A percentile compares a stretch with the other conserved stretches of the same genome.
Evolutionary conservation across 345 rosid genomes (phyloP).

Genomic region (Gynandropsis gynandra): DNA sequence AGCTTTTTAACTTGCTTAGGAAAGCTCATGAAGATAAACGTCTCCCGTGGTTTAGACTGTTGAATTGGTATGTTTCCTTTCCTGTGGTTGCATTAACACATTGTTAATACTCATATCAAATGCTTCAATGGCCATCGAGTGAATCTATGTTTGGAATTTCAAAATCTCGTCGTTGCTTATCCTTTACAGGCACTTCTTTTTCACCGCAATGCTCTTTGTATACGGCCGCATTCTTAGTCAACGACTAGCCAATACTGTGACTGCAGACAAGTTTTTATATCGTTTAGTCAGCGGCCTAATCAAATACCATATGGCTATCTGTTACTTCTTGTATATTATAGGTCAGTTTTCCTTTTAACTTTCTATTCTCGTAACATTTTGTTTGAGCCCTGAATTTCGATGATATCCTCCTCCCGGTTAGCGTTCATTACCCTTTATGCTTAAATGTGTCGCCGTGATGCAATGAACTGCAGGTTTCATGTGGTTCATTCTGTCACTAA

Average conservation of each 20-base stretch:
- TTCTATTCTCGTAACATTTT: not conserved
- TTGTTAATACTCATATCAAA: too few relatives aligned
- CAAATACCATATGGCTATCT: conserved; percentile 89
- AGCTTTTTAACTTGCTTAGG: conserved; percentile 77
- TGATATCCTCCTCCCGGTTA: too few relatives aligned
- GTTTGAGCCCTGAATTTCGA: too few relatives aligned
- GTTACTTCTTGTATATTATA: conserved; percentile 82
- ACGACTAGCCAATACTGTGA: conserved; percentile 82
- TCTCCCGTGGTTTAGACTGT: conserved; percentile 79
- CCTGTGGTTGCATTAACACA: not conserved
- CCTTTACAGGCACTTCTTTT: conserved; percentile 82
- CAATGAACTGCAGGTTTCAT: conserved; percentile 58
- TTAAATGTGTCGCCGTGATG: not conserved
- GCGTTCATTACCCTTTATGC: conserved; percentile 7
- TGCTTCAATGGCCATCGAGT: too few relatives aligned
- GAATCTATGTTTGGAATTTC: not conserved
- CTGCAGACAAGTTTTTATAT: conserved; percentile 70
- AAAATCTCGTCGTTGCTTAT: conserved; percentile 3
- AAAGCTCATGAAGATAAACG: conserved; percentile 74
- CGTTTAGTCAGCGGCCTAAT: conserved; percentile 66
- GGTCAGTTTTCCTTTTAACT: conserved; percentile 42
- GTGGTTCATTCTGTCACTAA: conserved; percentile 95
- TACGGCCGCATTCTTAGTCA: conserved; percentile 94
- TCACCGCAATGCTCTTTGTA: conserved; percentile 91
- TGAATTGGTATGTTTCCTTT: conserved; percentile 56